These are phyloP conservation scores for Stylonectria norvegica DNA, from an alignment of 2,329 filamentous ascomycete genomes.

Conservation along the genomic window DNA sequence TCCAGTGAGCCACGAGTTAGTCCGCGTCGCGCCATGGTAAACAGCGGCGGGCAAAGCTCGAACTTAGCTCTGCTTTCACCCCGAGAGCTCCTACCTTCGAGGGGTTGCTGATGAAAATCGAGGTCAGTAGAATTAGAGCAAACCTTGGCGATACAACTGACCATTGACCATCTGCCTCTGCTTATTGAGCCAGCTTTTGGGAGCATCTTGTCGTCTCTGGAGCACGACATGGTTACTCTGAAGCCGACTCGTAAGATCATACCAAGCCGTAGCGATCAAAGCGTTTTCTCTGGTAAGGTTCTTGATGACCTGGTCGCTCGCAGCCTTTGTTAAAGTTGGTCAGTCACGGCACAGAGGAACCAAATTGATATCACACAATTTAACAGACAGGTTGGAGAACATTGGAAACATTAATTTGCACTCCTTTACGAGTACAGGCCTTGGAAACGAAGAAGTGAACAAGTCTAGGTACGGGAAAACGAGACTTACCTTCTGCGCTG, in stretches of 20 bases:
- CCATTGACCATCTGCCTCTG: constrained; percentile 70
- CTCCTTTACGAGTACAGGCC: too few relatives aligned
- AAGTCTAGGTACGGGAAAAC: constrained; percentile 7
- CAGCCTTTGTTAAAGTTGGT: constrained; percentile 37
- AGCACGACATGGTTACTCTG: constrained; percentile 81
- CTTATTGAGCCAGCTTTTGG: constrained; percentile 80
- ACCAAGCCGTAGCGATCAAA: constrained; percentile 81
- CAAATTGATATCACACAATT: too few relatives aligned
- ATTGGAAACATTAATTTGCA: too few relatives aligned
- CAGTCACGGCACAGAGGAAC: constrained; percentile 5
- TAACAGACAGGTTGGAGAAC: too few relatives aligned
- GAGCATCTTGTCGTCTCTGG: constrained; percentile 69
- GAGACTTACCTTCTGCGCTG: constrained; percentile 51
- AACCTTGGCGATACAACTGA: constrained; percentile 44
- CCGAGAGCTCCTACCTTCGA: constrained; percentile 42
- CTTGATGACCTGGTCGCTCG: constrained; percentile 55
- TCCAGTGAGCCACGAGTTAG: too few relatives aligned
- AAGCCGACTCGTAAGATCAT: constrained; percentile 72
- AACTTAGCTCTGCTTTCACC: constrained; percentile 21
- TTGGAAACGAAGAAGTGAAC: constrained; percentile 3
- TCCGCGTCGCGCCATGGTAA: too few relatives aligned
- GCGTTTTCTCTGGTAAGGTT: constrained; percentile 74
- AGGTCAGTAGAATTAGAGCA: constrained; percentile 43
- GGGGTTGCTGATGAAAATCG: constrained; percentile 42
- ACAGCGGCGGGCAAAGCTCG: not conserved